Percentiles rank a stretch among this genome's conserved stretches.
Conservation (phyloP, 495 filamentous ascomycete species). For the Cryomyces minteri region DNA sequence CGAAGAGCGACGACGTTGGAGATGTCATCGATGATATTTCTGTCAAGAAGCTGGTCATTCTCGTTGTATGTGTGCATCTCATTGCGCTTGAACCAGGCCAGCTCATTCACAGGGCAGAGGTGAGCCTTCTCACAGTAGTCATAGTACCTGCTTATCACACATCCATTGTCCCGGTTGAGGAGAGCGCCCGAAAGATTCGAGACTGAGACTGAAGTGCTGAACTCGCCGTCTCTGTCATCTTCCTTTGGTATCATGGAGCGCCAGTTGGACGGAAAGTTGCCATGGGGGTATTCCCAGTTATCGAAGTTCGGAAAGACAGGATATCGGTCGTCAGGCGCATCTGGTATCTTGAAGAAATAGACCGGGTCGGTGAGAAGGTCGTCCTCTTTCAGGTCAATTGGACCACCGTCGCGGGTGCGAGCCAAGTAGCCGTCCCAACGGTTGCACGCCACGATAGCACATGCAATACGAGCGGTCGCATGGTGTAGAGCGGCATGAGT, state of each 20-base stretch:
- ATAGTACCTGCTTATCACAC: neutral
- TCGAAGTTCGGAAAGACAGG: constrained; percentile 4
- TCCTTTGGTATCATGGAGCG: neutral
- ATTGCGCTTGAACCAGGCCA: constrained; percentile 4
- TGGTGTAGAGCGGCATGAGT: neutral
- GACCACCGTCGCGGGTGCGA: neutral
- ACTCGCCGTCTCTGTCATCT: neutral
- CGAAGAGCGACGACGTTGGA: constrained; percentile 4
- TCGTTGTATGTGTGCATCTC: constrained; percentile 2
- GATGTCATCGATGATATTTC: neutral
- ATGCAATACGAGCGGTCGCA: neutral
- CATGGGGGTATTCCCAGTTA: constrained; percentile 6
- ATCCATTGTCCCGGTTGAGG: neutral
- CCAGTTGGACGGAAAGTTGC: constrained; percentile 1
- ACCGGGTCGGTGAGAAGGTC: neutral
- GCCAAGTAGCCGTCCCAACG: neutral
- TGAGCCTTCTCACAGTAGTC: constrained; percentile 3
- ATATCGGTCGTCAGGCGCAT: neutral
- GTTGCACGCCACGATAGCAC: constrained; percentile 1
- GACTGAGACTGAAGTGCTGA: neutral
- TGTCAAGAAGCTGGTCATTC: no score
- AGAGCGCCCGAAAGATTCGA: neutral
- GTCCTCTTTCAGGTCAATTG: neutral
- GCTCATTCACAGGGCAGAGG: constrained; percentile 3
- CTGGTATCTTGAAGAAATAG: constrained; percentile 6